Percentiles rank a stretch among this genome's conserved stretches.
Conservation (phyloP, 768 basidiomycete species). For the Lactifluus echinatus region DNA sequence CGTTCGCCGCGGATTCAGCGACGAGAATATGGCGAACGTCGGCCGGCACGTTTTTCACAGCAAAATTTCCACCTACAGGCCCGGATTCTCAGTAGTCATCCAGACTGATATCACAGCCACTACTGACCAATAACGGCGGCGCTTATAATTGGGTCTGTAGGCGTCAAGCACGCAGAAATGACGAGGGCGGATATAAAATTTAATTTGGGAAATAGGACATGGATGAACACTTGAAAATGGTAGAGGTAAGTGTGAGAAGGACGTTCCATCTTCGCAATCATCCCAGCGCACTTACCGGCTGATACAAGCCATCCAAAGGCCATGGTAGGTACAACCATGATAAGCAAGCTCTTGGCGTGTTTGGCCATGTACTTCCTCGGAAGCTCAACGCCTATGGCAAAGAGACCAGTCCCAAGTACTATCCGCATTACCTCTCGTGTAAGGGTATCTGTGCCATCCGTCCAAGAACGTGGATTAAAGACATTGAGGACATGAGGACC, state of each 20-base stretch:
- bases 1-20: constrained; percentile 91
- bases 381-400: constrained; percentile 92
- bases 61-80: constrained; percentile 58
- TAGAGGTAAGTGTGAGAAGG: background rate
- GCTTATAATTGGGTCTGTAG: constrained; percentile 92
- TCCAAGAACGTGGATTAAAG: constrained; percentile 77
- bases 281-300: constrained; percentile 37
- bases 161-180: constrained; percentile 84
- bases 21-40: constrained; percentile 75
- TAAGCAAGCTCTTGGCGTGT: constrained; percentile 61
- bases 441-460: constrained; percentile 41
- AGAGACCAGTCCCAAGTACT: constrained; percentile 85
- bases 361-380: constrained; percentile 76
- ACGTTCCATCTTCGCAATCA: background rate
- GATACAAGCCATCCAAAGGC: constrained; percentile 76
- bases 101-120: background rate
- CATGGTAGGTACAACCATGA: constrained; percentile 79
- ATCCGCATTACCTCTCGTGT: constrained; percentile 84
- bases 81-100: background rate
- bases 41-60: constrained; percentile 56
- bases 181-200: constrained; percentile 69
- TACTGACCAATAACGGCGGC: constrained; percentile 64
- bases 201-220: constrained; percentile 61
- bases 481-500: constrained; percentile 65
- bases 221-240: constrained; percentile 45